Conservation (phyloP, 2,329 filamentous ascomycete genomes). For the Fragosphaeria purpurea region DNA sequence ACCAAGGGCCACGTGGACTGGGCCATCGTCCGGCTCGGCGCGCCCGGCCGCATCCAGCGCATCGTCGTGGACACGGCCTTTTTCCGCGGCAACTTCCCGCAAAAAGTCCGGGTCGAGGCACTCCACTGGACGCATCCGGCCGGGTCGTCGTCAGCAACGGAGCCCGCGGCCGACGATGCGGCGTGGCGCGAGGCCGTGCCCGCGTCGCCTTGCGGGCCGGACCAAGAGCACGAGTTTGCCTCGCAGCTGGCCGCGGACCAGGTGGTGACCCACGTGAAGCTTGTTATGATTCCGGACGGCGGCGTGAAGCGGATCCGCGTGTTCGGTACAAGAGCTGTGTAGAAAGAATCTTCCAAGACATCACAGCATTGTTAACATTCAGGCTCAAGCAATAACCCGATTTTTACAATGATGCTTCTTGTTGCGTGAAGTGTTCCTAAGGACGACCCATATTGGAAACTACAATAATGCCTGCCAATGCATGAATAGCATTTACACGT, state of each 20-base stretch:
- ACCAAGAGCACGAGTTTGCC: slow-evolving; percentile 60
- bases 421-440: too few relatives aligned
- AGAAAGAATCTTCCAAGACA: background rate
- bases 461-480: too few relatives aligned
- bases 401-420: too few relatives aligned
- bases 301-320: slow-evolving; percentile 82
- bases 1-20: slow-evolving; percentile 67
- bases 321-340: slow-evolving; percentile 50
- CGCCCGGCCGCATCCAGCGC: slow-evolving; percentile 52
- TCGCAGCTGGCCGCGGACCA: slow-evolving; percentile 41
- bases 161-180: slow-evolving; percentile 45
- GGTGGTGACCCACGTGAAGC: slow-evolving; percentile 71
- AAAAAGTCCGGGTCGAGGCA: slow-evolving; percentile 59
- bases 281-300: slow-evolving; percentile 88
- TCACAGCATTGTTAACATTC: too few relatives aligned
- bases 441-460: too few relatives aligned
- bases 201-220: slow-evolving; percentile 60
- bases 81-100: slow-evolving; percentile 76
- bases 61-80: slow-evolving; percentile 72
- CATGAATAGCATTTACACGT: too few relatives aligned
- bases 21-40: slow-evolving; percentile 66
- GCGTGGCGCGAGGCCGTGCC: slow-evolving; percentile 58
- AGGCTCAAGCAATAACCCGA: too few relatives aligned
- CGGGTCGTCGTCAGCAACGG: slow-evolving; percentile 37
- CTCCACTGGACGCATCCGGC: slow-evolving; percentile 36